Evolutionary conservation across 1,284 basidiomycete genomes (phyloP).

Genomic region (Sporisorium scitamineum): DNA sequence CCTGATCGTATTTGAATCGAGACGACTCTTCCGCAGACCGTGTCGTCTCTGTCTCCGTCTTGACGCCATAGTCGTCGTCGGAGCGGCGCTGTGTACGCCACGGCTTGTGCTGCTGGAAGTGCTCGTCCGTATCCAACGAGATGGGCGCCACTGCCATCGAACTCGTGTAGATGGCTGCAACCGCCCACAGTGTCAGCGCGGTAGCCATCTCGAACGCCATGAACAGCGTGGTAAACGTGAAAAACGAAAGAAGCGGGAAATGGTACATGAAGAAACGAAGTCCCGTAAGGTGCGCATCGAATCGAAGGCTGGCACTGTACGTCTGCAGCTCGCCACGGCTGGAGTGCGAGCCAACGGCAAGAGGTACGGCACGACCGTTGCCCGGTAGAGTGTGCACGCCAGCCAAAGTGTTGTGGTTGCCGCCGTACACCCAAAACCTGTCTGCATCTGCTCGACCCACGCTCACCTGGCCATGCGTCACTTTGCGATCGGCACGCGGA

Average conservation of each 20-base stretch:
- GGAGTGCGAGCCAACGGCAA: conserved; percentile 41
- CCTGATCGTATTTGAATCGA: not conserved
- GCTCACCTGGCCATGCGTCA: conserved; percentile 41
- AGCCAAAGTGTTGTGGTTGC: conserved; percentile 36
- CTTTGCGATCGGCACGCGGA: conserved; percentile 36
- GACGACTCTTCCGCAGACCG: conserved; percentile 21
- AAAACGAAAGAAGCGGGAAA: conserved; percentile 61
- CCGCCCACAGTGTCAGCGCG: conserved; percentile 61
- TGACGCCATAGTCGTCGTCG: conserved; percentile 6
- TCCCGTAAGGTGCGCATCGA: conserved; percentile 65
- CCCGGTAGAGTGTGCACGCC: conserved; percentile 25
- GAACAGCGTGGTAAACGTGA: conserved; percentile 62
- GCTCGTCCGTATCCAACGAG: conserved; percentile 37
- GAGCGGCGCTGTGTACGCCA: conserved; percentile 3
- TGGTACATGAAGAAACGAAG: conserved; percentile 66
- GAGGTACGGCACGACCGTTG: conserved; percentile 20
- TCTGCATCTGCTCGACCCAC: conserved; percentile 58
- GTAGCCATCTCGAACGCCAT: conserved; percentile 61
- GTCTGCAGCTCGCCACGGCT: conserved; percentile 65
- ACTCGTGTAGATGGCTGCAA: conserved; percentile 60
- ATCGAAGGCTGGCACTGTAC: conserved; percentile 55
- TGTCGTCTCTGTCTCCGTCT: conserved; percentile 18
- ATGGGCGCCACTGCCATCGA: conserved; percentile 22
- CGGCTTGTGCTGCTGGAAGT: conserved; percentile 26
- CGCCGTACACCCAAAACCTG: conserved; percentile 61